Conservation (phyloP, 331 rosid species). For the Prunus yedoensis region DNA sequence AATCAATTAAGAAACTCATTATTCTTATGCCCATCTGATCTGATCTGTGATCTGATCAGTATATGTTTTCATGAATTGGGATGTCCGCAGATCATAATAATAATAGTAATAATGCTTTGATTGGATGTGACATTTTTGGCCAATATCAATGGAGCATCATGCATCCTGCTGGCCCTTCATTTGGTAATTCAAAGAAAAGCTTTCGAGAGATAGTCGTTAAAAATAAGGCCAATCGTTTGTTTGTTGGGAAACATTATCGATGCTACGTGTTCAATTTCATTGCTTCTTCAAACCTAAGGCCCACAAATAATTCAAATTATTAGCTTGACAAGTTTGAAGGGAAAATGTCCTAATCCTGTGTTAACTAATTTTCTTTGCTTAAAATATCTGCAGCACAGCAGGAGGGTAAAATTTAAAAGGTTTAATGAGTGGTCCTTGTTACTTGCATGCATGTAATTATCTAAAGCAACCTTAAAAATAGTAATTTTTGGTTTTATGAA, state of each 20-base stretch:
- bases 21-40: too few species aligned
- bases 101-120: neutral
- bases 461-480: neutral
- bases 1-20: neutral
- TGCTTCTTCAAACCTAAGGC: conserved; percentile 3
- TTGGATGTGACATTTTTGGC: neutral
- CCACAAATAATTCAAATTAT: conserved; percentile 17
- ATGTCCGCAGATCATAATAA: neutral
- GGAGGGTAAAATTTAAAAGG: neutral
- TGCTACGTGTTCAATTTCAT: neutral
- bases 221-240: neutral
- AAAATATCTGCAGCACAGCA: neutral
- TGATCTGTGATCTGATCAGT: neutral
- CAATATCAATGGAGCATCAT: neutral
- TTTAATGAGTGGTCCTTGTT: conserved; percentile 3
- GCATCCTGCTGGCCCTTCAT: neutral
- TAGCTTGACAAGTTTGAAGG: conserved; percentile 1
- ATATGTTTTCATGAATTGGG: neutral
- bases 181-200: neutral
- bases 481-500: neutral
- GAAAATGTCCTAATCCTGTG: neutral
- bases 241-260: conserved; percentile 1
- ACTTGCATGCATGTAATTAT: neutral
- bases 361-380: neutral
- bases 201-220: neutral